Base-by-base conservation (phyloP, 306 rosid genomes). In the Vicia faba region DNA sequence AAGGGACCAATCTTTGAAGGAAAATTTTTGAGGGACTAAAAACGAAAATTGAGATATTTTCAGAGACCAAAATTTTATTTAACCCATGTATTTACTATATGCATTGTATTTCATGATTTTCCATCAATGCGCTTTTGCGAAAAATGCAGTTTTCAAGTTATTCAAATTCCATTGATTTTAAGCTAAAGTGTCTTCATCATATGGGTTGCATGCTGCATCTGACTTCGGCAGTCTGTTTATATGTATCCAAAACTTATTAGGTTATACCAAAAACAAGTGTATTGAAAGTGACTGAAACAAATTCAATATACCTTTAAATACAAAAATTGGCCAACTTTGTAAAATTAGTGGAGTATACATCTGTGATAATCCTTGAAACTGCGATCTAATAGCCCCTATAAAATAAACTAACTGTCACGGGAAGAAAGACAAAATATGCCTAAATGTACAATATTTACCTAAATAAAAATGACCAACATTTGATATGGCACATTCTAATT, bases 401-500 rank as follows among this genome's bases (percentile, higher is more conserved):
- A 53, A 36, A 49, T n/a, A 18, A 31, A 63, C 53, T 54, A 54
- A 54, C 2, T 33, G 64, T 15, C n/a, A 5, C 0, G 2, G 44
- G 26, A 57, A 45, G 18, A 33, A 64, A 25, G 31, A 58, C 19
- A 31, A 45, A 57, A 74, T 61, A 57, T 45, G 46, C 31, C 29
- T 60, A 60, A 36, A 60, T 18, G n/a, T 35, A 14, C n/a, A 35
- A 60, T 36, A 60, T 60, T 60, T 60, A 60, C 67, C 77, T 62
- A 75, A 31, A 56, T 43, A 39, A 70, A 64, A 70, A 72, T 31
- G 15, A 43, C 66, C 51, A 50, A 70, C 56, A 67, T 63, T 66
- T 72, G 40, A 71, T 68, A 79, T 71, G 72, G 73, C 74, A 80
- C 86, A 74, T 66, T 55, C 88, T 78, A 76, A 71, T 71, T 78